Evolutionary conservation across 805 yeast species (phyloP).

Genomic region (Candida pseudofarinosa): DNA sequence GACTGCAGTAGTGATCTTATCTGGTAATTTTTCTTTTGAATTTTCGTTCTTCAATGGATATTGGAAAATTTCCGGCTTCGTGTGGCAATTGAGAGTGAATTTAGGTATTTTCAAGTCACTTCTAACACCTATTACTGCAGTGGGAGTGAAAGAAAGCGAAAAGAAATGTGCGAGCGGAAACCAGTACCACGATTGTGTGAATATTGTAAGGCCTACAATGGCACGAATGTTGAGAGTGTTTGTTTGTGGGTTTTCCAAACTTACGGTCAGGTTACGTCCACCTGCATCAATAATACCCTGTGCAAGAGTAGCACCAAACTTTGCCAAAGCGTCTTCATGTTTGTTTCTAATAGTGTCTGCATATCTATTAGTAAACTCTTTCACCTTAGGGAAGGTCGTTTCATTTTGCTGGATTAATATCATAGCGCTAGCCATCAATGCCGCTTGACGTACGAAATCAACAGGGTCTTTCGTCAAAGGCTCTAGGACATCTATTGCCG

Average conservation of each 20-base stretch:
- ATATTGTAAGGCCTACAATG: slow-evolving; percentile 85
- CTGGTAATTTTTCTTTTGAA: slow-evolving; percentile 75
- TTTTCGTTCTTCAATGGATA: slow-evolving; percentile 89
- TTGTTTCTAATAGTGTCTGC: slow-evolving; percentile 77
- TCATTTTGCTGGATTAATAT: slow-evolving; percentile 85
- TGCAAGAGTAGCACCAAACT: slow-evolving; percentile 94
- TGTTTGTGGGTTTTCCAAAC: slow-evolving; percentile 81
- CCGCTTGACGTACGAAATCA: slow-evolving; percentile 98
- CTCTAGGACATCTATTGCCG: slow-evolving; percentile 88
- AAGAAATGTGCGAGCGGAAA: slow-evolving; percentile 93
- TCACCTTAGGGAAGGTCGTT: slow-evolving; percentile 73
- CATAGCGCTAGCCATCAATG: slow-evolving; percentile 89
- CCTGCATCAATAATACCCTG: slow-evolving; percentile 99
- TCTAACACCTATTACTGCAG: slow-evolving; percentile 77
- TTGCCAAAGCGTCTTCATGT: slow-evolving; percentile 95
- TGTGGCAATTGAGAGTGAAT: slow-evolving; percentile 74
- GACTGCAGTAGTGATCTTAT: slow-evolving; percentile 88
- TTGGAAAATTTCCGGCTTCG: slow-evolving; percentile 73
- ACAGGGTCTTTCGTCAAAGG: slow-evolving; percentile 91
- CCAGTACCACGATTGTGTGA: slow-evolving; percentile 97
- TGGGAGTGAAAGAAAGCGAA: slow-evolving; percentile 87
- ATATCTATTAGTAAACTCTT: slow-evolving; percentile 66
- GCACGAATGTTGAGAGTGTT: slow-evolving; percentile 89
- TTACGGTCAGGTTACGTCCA: slow-evolving; percentile 95
- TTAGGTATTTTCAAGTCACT: slow-evolving; percentile 84